A percentile compares a stretch with the other conserved stretches of the same genome.
Evolutionary conservation across 495 filamentous ascomycete species (phyloP).

Genomic region (Astrocystis sublimbata): DNA sequence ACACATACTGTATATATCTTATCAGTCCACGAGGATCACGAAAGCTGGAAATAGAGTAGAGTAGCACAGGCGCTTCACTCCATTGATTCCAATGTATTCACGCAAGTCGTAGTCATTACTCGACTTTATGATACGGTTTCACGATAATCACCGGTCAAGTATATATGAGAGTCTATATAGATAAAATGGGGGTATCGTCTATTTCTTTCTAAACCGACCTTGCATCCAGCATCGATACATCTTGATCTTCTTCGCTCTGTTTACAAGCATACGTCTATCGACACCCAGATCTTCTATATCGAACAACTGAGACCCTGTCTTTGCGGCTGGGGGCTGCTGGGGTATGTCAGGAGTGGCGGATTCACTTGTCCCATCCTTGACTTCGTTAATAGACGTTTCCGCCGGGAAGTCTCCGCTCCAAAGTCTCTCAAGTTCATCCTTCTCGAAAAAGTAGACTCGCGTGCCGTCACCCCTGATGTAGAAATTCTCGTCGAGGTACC

Average conservation of each 20-base stretch:
- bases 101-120: no score
- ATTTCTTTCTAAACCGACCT: conserved; percentile 79
- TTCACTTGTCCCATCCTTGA: conserved; percentile 16
- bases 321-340: not conserved
- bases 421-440: conserved; percentile 74
- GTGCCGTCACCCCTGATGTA: conserved; percentile 96
- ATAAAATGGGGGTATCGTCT: conserved; percentile 19
- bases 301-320: conserved; percentile 44
- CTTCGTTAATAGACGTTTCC: conserved; percentile 22
- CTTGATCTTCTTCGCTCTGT: conserved; percentile 84
- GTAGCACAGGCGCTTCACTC: not conserved
- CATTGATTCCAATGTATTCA: no score
- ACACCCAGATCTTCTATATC: conserved; percentile 74
- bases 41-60: not conserved
- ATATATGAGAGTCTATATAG: not conserved
- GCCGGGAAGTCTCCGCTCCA: conserved; percentile 57
- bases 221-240: conserved; percentile 99
- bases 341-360: conserved; percentile 13
- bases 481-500: conserved; percentile 93
- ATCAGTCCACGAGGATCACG: not conserved
- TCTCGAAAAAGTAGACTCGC: conserved; percentile 94
- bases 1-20: no score
- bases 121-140: no score
- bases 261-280: conserved; percentile 87
- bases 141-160: not conserved